These are phyloP conservation scores for Sporothrix schenckii DNA, from an alignment of 2,329 filamentous ascomycete species.

Conservation along the genomic window DNA sequence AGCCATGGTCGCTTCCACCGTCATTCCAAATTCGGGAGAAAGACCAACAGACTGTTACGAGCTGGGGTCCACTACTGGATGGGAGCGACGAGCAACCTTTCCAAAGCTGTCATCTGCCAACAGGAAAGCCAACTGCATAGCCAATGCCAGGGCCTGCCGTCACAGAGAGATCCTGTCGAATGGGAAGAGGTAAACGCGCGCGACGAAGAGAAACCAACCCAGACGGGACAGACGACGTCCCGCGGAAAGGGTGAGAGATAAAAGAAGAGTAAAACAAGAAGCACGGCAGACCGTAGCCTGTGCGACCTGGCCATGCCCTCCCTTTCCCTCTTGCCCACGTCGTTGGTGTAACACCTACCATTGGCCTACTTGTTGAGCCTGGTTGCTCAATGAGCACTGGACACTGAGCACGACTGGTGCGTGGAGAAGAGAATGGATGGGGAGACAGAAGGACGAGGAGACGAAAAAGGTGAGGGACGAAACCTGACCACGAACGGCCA, in stretches of 20 bases:
- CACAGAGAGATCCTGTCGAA: not conserved
- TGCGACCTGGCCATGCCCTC: not conserved
- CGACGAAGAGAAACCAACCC: too few relatives aligned
- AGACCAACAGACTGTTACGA: not conserved
- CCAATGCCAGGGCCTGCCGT: slow-evolving; percentile 3
- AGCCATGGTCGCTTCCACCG: not conserved
- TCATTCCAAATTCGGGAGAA: not conserved
- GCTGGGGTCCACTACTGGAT: not conserved
- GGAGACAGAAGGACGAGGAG: not conserved
- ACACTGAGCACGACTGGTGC: not conserved
- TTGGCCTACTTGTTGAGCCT: not conserved
- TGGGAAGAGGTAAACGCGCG: not conserved
- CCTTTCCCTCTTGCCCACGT: not conserved
- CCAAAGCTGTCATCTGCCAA: not conserved
- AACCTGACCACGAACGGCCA: not conserved
- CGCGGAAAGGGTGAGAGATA: too few relatives aligned
- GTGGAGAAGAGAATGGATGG: not conserved
- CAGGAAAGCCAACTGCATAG: not conserved
- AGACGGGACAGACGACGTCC: too few relatives aligned
- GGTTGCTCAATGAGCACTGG: not conserved
- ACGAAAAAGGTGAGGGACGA: not conserved
- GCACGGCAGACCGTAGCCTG: slow-evolving; percentile 15
- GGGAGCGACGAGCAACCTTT: not conserved
- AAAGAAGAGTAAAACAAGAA: not conserved
- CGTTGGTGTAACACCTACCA: slow-evolving; percentile 11